Evolutionary conservation across 495 filamentous ascomycete genomes (phyloP), one percentile per base, ranked within the genome.

Genomic region (Chaetomium tenue): DNA sequence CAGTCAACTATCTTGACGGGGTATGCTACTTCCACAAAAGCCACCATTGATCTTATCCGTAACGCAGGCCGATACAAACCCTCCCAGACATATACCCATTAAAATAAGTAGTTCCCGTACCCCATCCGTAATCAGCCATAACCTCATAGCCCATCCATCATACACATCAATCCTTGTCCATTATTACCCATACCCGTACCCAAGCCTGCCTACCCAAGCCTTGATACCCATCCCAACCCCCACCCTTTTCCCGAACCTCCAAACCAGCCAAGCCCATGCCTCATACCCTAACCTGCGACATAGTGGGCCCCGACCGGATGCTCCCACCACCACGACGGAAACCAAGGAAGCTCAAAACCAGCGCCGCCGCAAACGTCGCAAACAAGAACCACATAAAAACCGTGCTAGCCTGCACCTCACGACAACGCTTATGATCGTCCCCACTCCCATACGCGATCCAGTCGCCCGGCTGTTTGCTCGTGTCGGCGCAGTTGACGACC

Each of bases 371-470:
- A 44, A 79, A 79, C 3, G 70, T 67, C 28, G 67, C 74, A 54
- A 80, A 81, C 15, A 82, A 70, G 70, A 82, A 81, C 79, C 79
- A 82, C 72, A 81, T 74, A 61, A 82, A 82, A 5, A 72, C 79
- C 28, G 75, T 75, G 55, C 73, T 68, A n/a, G 80, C 79, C 69
- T 82, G 80, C 58, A 82, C 72, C 75, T 81, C 74, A 60, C 78
- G 74, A 72, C 80, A 82, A 59, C 79, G 72, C 73, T 81, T 81
- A 60, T 72, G 50, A 60, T 77, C 71, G 62, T 80, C 44, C 30
- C 22, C 65, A 66, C 77, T 81, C 20, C 79, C 80, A 65, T 78
- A 82, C 12, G 68, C 80, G 64, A 82, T 82, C 75, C 78, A 82
- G 63, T 73, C 69, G 62, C 12, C 42, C 13, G 60, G 40, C 46